Evolutionary conservation across 768 basidiomycete genomes (phyloP), one percentile per base, ranked within the genome.

Genomic region (Leccinum incarnatum): DNA sequence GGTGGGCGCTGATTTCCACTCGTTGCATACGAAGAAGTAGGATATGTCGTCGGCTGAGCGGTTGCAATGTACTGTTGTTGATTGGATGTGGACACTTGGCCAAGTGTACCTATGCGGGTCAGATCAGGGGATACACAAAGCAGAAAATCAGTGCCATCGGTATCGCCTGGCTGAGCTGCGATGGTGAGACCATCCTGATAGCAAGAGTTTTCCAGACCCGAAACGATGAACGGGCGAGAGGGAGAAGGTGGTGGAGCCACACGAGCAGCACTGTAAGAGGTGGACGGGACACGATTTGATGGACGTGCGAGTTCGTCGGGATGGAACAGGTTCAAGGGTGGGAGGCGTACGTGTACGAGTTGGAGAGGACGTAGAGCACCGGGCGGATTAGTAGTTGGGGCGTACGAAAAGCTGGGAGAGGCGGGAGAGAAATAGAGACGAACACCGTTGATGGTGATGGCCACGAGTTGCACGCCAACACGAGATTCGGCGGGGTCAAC

Each of bases 381-480:
- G 3, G 67, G 34, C 34, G 64, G 45, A 46, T 52, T 68, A 17
- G 74, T 71, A 19, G 67, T 68, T 11, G 76, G 69, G 27, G 76
- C 74, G 60, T 81, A 83, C 47, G 80, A 75, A 69, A 84, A 87
- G 23, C 76, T 75, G 53, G 75, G 73, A 0, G 75, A 66, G 4
- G 81, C 76, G 3, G 88, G 81, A 2, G 82, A 82, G 69, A 97
- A 93, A 77, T 92, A 98, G 1, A 96, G 78, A 52, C 95, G 86
- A 3, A 89, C 83, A 12, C 92, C 95, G 53, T 88, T 94, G 29
- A 81, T 77, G 23, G 94, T 93, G 50, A 95, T 75, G 2, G 89
- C 93, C 51, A 97, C 78, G 10, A 98, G 80, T 57, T 92, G 91
- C 12, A 91, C 75, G 14, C 83, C 84, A 25, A 81, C 75, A 15